phyloP scores from a whole-genome alignment of 164 flowering plant species.

The Amborella trichopoda region DNA sequence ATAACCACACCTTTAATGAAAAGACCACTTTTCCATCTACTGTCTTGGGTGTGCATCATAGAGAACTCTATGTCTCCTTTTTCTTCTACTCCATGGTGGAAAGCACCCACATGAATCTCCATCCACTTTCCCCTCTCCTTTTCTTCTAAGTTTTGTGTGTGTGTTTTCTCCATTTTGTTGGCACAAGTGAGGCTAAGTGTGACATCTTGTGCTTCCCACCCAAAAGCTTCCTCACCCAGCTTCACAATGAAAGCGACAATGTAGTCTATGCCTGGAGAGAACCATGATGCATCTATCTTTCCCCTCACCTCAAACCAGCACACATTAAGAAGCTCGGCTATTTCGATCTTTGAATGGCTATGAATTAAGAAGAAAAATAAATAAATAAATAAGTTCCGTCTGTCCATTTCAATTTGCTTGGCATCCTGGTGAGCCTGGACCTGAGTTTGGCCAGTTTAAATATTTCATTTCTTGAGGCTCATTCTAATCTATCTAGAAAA shows the following conservation, averaged over 20 bases:
- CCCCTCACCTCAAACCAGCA: slow-evolving; percentile 78
- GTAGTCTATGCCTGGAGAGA: slow-evolving; percentile 35
- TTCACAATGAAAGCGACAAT: slow-evolving; percentile 39
- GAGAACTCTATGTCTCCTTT: slow-evolving; percentile 35
- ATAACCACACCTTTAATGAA: slow-evolving; percentile 37
- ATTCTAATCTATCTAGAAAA: too few species aligned
- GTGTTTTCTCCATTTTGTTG: slow-evolving; percentile 28
- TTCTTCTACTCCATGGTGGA: slow-evolving; percentile 11
- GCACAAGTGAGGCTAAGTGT: slow-evolving; percentile 38
- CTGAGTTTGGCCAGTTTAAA: too few species aligned
- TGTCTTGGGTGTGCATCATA: slow-evolving; percentile 34
- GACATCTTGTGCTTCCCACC: slow-evolving; percentile 65
- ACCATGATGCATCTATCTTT: slow-evolving; percentile 26
- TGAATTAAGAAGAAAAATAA: not conserved
- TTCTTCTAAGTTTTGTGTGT: slow-evolving; percentile 16
- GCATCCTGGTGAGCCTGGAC: too few species aligned
- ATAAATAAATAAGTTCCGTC: too few species aligned
- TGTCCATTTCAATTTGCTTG: too few species aligned
- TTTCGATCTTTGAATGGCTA: slow-evolving; percentile 29
- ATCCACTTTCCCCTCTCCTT: slow-evolving; percentile 40
- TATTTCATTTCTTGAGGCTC: too few species aligned
- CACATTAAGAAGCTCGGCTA: slow-evolving; percentile 44
- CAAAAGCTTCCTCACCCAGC: slow-evolving; percentile 40
- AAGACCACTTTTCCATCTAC: slow-evolving; percentile 60
- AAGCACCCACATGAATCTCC: slow-evolving; percentile 33